Conservation (phyloP, 129 eudicot genomes). For the Ambrosia artemisiifolia region DNA sequence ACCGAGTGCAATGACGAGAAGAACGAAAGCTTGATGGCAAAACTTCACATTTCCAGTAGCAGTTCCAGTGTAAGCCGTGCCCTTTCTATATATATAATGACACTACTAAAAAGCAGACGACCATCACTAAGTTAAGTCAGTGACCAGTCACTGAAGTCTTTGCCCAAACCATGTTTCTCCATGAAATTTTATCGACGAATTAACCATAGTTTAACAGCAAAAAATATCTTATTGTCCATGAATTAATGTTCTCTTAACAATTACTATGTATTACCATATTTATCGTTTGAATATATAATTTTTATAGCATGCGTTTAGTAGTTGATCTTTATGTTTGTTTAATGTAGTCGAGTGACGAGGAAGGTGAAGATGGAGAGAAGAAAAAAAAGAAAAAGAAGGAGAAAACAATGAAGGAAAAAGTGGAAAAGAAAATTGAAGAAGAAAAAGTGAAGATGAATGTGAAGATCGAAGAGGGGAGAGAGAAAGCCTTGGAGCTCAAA, state of each 20-base stretch:
- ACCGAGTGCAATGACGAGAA: conserved; percentile 33
- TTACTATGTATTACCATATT: too few species aligned
- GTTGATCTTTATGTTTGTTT: neutral
- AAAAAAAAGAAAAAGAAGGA: conserved; percentile 58
- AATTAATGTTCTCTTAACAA: too few species aligned
- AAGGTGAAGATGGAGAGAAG: conserved; percentile 51
- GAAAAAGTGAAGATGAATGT: conserved; percentile 30
- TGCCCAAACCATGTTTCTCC: too few species aligned
- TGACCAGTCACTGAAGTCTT: too few species aligned
- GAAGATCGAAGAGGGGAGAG: conserved; percentile 23
- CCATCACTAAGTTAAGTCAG: too few species aligned
- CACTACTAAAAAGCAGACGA: too few species aligned
- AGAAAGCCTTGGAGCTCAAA: conserved; percentile 19
- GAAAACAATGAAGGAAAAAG: conserved; percentile 64
- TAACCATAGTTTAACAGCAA: too few species aligned
- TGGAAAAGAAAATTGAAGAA: conserved; percentile 34
- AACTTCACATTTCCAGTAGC: conserved; percentile 56
- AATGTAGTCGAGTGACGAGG: conserved; percentile 75
- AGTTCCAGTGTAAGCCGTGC: conserved; percentile 59
- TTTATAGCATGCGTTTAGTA: neutral
- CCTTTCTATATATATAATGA: neutral
- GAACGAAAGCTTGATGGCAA: conserved; percentile 35
- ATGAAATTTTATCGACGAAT: too few species aligned
- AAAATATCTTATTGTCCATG: too few species aligned
- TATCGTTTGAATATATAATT: neutral